Conservation (phyloP, 345 rosid genomes). For the Mercurialis annua region DNA sequence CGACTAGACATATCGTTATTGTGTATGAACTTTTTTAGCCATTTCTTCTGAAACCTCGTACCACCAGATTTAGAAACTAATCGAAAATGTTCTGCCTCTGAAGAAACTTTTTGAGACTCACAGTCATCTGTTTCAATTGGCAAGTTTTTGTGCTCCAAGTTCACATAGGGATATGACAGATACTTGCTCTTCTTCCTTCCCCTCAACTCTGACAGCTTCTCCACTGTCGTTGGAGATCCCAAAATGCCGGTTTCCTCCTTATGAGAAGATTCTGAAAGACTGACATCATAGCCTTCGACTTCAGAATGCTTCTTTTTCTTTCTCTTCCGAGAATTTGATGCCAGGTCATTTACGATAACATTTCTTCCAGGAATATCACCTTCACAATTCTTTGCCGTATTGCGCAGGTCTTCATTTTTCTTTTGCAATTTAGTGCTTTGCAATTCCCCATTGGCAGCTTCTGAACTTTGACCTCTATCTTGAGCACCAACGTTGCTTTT, state of each 20-base stretch:
- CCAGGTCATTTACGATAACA: slow-evolving; percentile 19
- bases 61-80: slow-evolving; percentile 45
- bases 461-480: slow-evolving; percentile 9
- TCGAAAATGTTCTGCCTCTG: slow-evolving; percentile 32
- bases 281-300: slow-evolving; percentile 25
- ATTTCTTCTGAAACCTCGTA: slow-evolving; percentile 54
- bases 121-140: slow-evolving; percentile 28
- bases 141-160: slow-evolving; percentile 32
- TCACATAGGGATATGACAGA: slow-evolving; percentile 60
- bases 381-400: slow-evolving; percentile 8
- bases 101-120: slow-evolving; percentile 16
- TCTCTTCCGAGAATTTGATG: slow-evolving; percentile 34
- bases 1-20: slow-evolving; percentile 36
- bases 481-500: slow-evolving; percentile 13
- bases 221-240: slow-evolving; percentile 14
- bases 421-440: slow-evolving; percentile 9
- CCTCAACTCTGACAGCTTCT: slow-evolving; percentile 42
- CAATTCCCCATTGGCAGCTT: slow-evolving; percentile 8
- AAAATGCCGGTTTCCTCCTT: slow-evolving; percentile 2
- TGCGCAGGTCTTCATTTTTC: slow-evolving; percentile 21
- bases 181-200: slow-evolving; percentile 70
- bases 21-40: slow-evolving; percentile 46
- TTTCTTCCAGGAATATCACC: slow-evolving; percentile 20
- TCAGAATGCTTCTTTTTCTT: slow-evolving; percentile 23
- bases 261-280: slow-evolving; percentile 13